Conservation (phyloP, 345 rosid genomes). For the Aegle marmelos region DNA sequence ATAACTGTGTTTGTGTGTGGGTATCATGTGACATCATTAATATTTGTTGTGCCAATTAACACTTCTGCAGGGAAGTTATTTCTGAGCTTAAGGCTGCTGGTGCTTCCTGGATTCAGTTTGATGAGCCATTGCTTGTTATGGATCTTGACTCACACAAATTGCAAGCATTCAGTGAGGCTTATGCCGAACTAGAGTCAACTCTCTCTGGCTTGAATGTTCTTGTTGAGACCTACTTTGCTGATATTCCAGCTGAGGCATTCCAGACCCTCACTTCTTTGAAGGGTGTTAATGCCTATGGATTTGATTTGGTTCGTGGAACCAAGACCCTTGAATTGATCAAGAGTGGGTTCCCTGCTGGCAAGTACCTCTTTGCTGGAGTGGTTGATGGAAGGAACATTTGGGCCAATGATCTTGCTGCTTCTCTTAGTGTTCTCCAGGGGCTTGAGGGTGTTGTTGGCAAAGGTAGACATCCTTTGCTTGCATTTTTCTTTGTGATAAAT, state of each 20-base stretch:
- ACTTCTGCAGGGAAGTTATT: slow-evolving; percentile 69
- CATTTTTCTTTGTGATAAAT: background rate
- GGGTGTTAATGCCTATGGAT: slow-evolving; percentile 79
- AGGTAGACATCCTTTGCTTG: slow-evolving; percentile 39
- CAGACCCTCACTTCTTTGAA: slow-evolving; percentile 76
- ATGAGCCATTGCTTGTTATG: slow-evolving; percentile 87
- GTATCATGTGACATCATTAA: slow-evolving; percentile 6
- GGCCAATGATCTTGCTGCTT: slow-evolving; percentile 94
- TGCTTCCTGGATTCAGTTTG: slow-evolving; percentile 93
- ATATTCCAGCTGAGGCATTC: slow-evolving; percentile 78
- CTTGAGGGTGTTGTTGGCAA: slow-evolving; percentile 86
- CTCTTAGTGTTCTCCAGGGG: slow-evolving; percentile 49
- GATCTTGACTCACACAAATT: slow-evolving; percentile 87
- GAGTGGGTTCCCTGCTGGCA: slow-evolving; percentile 74
- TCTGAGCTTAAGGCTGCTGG: slow-evolving; percentile 93
- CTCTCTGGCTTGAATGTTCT: slow-evolving; percentile 81
- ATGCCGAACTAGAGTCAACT: slow-evolving; percentile 71
- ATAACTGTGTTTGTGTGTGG: background rate
- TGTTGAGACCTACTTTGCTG: slow-evolving; percentile 93
- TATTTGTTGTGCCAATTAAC: slow-evolving; percentile 16
- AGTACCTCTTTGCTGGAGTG: slow-evolving; percentile 89
- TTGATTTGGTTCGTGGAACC: slow-evolving; percentile 89
- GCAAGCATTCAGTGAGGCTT: slow-evolving; percentile 77
- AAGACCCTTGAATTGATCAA: slow-evolving; percentile 81
- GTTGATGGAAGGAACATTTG: slow-evolving; percentile 99